Evolutionary conservation across 2,329 filamentous ascomycete genomes (phyloP), one percentile per base, ranked within the genome.

Genomic region (Kalaharituber pfeilii): DNA sequence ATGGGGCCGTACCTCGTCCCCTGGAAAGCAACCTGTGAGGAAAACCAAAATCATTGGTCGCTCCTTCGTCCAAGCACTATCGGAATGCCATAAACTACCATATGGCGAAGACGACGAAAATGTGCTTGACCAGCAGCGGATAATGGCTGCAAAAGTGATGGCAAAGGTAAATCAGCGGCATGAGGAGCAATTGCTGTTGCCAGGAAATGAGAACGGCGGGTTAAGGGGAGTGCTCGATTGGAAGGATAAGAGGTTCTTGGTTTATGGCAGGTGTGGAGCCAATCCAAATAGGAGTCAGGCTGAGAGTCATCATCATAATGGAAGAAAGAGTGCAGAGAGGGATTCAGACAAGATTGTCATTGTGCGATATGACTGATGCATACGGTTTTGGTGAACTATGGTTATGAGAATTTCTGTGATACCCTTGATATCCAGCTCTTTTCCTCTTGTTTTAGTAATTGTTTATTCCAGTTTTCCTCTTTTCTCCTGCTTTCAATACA

Each of bases 281-380:
- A 15, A 47, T 22, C 42, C 15, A 9, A 36, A n/a, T 36, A 47
- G 11, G 15, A 22, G 15, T 47, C 11, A 2, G 42, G 57, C 53
- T 6, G 47, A 56, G 5, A 56, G 55, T 18, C 18, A 51, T 36
- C 50, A 44, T 9, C 50, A 51, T 39, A 56, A 57, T 36, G 50
- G 51, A n/a, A 36, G 55, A 26, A 22, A 26, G 8, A 33, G 39
- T 24, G 45, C 54, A 27, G 53, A 57, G 26, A 42, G 44, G 20
- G 24, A 54, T 33, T 52, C 50, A 5, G 57, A 59, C 33, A 57
- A 55, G 26, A 59, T 59, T 39, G 51, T 59, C 11, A 56, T 59
- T 30, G 57, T 54, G 20, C 51, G 57, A 24, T 59, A 57, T 36
- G 57, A 59, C 49, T 59, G 39, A 53, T 54, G 27, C 27, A 18